Evolutionary conservation across 2,329 filamentous ascomycete genomes (phyloP), one percentile per base, ranked within the genome.

Genomic region (Cladosporium cucumerinum): DNA sequence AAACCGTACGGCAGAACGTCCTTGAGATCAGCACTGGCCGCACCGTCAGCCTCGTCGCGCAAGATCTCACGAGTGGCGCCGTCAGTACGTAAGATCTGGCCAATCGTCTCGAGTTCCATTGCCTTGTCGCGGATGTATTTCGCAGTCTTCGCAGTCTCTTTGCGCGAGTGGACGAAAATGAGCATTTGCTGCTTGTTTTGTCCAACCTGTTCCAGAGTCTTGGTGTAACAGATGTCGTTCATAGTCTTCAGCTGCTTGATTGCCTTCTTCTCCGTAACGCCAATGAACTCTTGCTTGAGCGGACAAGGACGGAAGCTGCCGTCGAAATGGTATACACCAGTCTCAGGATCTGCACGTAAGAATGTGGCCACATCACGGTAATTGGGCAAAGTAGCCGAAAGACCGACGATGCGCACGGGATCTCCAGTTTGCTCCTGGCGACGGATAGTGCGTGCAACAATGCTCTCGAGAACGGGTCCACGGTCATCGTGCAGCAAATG

Each of bases 201-300:
- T 7, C 95, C 95, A 32, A 97, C 94, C 75, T 98, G 94, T 78
- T 99, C 95, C 63, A 99, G 86, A 30, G 97, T 93, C 78, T 99
- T 99, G 69, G 89, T 96, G 78, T 99, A 99, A 65, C 93, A 97
- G 63, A 99, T 93, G 72, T 99, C 95, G 74, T 99, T 99, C 95
- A 99, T 99, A 0, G 91, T 96, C 84, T 98, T 97, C 63, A 99
- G 82, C 77, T 99, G 95, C 80, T 98, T 99, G 80, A 99, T 99
- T 6, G 95, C 91, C 77, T 98, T 98, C 81, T 95, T 96, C 71
- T 99, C 95, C 0, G 94, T 97, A 51, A 99, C 91, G 61, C 95
- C 95, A 70, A 99, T 92, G 74, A 98, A 99, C 77, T 99, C 96
- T 76, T 99, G 95, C 72, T 92, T 93, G 71, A 99, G 79, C 1